Conservation (phyloP, 1,284 basidiomycete genomes). For the Boletus smithii region DNA sequence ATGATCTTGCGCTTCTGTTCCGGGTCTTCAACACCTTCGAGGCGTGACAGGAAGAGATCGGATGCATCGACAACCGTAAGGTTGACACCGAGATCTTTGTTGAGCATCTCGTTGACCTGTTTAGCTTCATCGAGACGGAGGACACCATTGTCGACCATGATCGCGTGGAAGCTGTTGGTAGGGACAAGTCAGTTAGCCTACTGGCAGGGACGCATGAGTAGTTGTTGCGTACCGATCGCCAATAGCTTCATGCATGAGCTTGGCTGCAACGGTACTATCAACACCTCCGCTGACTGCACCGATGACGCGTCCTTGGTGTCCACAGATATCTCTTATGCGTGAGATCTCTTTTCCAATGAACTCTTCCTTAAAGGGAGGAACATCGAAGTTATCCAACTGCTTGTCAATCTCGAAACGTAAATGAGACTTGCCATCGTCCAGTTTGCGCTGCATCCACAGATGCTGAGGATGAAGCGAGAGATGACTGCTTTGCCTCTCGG, state of each 20-base stretch:
- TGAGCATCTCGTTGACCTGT: slow-evolving; percentile 96
- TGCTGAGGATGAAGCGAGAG: slow-evolving; percentile 79
- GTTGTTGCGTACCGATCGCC: slow-evolving; percentile 75
- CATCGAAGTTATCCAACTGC: slow-evolving; percentile 4
- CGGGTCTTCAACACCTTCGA: slow-evolving; percentile 92
- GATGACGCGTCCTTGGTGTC: slow-evolving; percentile 92
- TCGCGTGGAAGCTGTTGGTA: slow-evolving; percentile 84
- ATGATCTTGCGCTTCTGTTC: slow-evolving; percentile 98
- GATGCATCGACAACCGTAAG: slow-evolving; percentile 96
- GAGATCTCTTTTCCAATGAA: slow-evolving; percentile 98
- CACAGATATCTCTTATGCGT: slow-evolving; percentile 94
- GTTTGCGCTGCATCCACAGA: slow-evolving; percentile 79
- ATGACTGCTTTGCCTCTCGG: slow-evolving; percentile 91
- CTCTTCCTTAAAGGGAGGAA: slow-evolving; percentile 61
- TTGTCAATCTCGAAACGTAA: not conserved
- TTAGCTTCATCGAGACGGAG: slow-evolving; percentile 88
- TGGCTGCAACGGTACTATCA: slow-evolving; percentile 97
- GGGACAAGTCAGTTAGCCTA: not conserved
- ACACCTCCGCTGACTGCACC: slow-evolving; percentile 98
- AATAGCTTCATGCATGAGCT: slow-evolving; percentile 99
- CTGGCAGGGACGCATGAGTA: not conserved
- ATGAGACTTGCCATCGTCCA: slow-evolving; percentile 87
- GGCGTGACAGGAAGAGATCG: slow-evolving; percentile 86
- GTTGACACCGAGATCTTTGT: slow-evolving; percentile 92
- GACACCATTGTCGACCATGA: slow-evolving; percentile 99